phyloP scores from a whole-genome alignment of 768 basidiomycete genomes.

The Zangia roseola region DNA sequence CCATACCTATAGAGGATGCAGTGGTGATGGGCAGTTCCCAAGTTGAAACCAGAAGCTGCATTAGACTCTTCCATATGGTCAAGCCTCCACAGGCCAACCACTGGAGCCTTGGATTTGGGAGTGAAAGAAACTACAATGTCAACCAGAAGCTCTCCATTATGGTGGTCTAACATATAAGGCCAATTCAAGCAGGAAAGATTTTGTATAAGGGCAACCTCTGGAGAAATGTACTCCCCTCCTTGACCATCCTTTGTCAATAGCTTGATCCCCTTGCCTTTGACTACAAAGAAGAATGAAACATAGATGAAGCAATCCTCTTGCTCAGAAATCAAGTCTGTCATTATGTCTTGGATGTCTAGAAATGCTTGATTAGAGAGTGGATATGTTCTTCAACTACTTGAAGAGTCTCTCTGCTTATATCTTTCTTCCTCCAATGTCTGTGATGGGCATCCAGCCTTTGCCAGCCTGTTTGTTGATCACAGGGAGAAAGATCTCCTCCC shows the following conservation, averaged over 20 bases:
- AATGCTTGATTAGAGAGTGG: neutral
- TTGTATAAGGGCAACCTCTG: neutral
- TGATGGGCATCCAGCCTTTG: neutral
- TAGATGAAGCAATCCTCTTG: neutral
- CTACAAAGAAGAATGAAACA: slow-evolving; percentile 15
- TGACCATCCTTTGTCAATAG: slow-evolving; percentile 11
- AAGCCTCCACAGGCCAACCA: slow-evolving; percentile 9
- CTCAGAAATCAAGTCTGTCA: neutral
- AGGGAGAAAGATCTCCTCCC: slow-evolving; percentile 4
- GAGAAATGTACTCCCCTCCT: neutral
- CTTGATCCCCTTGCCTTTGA: slow-evolving; percentile 15
- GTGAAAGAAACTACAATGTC: neutral
- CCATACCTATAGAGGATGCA: slow-evolving; percentile 10
- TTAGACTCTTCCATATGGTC: slow-evolving; percentile 8
- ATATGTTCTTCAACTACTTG: neutral
- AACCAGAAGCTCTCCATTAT: slow-evolving; percentile 1
- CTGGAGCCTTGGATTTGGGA: rapidly evolving
- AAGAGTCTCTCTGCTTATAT: slow-evolving; percentile 1
- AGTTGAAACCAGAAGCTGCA: slow-evolving; percentile 4
- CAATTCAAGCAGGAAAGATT: slow-evolving; percentile 8
- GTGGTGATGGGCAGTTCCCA: slow-evolving; percentile 3
- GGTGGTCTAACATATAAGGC: neutral
- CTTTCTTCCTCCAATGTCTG: neutral
- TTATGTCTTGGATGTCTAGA: neutral
- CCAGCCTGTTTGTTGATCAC: neutral